Base-by-base conservation (phyloP, 169 alveolate species). In the Plasmodium blacklocki region DNA sequence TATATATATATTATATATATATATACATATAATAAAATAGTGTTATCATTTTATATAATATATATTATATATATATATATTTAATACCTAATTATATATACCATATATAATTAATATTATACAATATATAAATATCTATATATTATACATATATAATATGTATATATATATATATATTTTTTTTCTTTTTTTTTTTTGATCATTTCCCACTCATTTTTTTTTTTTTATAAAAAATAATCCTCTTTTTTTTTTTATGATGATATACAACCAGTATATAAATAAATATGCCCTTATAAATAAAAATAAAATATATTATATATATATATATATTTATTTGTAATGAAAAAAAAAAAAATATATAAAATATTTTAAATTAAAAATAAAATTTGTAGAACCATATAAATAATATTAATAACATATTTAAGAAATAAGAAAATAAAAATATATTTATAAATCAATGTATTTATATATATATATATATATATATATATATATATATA, bases 201-300 rank as follows among this genome's bases (percentile, higher is more conserved):
- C 39, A 66, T 66, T 66, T 66, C 74, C 74, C 52, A 66, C 58
- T 49, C 50, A 66, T 18, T 39, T 66, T n/a, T 39, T 39, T n/a
- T 66, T 7, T 66, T 26, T 29, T 66, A 29, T 26, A 66, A 66
- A 15, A 66, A 29, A 66, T 29, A 18, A 66, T 23, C 64, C 23
- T 56, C 64, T 6, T 32, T 32, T 66, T 66, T n/a, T 18, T n/a
- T 19, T 11, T 19, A 26, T 32, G 43, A 14, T 39, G 43, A 14
- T 54, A 49, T 66, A 66, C 74, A 66, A 66, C 74, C 56, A 49
- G 9, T 39, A 66, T 39, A 39, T 66, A 14, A n/a, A 26, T 39
- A 39, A 39, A 39, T 39, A 39, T 56, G 21, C 23, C 64, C 18
- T 56, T 14, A 56, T 18, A 56, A 56, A 2, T 18, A 56, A 56